Evolutionary conservation across 2,329 filamentous ascomycete genomes (phyloP), one percentile per base, ranked within the genome.

Genomic region (Verticillium nonalfalfae): DNA sequence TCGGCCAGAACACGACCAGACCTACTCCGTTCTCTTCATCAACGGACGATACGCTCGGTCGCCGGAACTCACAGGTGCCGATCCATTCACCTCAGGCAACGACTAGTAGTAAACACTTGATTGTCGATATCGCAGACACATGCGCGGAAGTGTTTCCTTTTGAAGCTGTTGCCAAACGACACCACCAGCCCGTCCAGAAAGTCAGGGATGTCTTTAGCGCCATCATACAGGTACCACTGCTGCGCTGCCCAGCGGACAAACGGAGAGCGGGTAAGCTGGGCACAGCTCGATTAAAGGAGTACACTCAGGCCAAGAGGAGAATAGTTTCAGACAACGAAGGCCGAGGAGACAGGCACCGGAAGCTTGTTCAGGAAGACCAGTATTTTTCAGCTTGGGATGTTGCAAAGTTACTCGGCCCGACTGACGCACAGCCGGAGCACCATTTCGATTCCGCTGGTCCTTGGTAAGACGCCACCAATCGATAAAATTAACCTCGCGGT

Each of bases 91-190:
- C 63, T 57, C 72, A 68, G 40, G 68, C 67, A 9, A 67, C 69
- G 11, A 60, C 65, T 36, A 71, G 72, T 52, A 72, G 72, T 33
- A 77, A 75, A 61, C 74, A 72, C 40, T 74, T 80, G 31, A 76
- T 81, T 40, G 76, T 81, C 31, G 80, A 82, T 66, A 76, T 82
- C 26, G 79, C 79, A 4, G 76, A 81, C 66, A 81, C 79, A 0
- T 77, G 78, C 54, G 75, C 80, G 66, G 73, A 75, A 57, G 69
- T 69, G 3, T 80, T 81, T 58, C 80, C 80, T 4, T 81, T 80
- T 58, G 74, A 74, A 4, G 74, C 75, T 36, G 73, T 83, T 4
- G 80, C 80, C 1, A 72, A 74, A 59, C 73, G 79, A 21, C 79
- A 82, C 63, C 72, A 74, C 14, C 69, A 75, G 13, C 65, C 77